Base-by-base conservation (phyloP, 1,284 basidiomycete species). In the Ceratobasidium theobromae region DNA sequence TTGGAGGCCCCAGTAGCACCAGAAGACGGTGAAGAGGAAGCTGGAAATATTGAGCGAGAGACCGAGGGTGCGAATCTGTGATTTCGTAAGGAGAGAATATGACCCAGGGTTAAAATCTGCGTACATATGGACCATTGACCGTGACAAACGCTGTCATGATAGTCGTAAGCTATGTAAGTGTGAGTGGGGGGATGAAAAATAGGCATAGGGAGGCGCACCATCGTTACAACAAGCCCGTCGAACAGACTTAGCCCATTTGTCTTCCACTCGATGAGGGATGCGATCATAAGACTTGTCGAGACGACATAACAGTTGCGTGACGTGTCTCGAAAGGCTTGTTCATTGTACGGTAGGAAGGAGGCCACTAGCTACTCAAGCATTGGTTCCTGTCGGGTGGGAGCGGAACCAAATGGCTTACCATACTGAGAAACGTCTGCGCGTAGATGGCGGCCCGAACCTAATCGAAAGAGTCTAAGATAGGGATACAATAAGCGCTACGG, bases 1-100 rank as follows among this genome's bases (percentile, higher is more conserved):
- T 41, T 64, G 58, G 12, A 64, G 48, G 12, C 58, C 58, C 58
- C 58, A 64, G 48, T 64, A 64, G 25, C 32, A 38, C 58, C 58
- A 64, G 21, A 64, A 64, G 12, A 35, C 27, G 16, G 48, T 51
- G 48, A 52, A 64, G 3, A 64, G 4, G 25, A 64, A 23, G 11
- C 48, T 49, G 3, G 58, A 18, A 12, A 64, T 3, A 27, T 64
- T 64, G 16, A 64, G 27, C 18, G 58, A 51, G 9, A 64, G 38
- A 12, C 58, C 58, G 14, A 64, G 49, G 11, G 35, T n/a, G 23
- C 35, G 48, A 43, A 51, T 64, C 58, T 64, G 25, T 43, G 5
- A 12, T 8, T n/a, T 25, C 23, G 28, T 35, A n/a, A 46, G 43
- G 21, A 8, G 9, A 35, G 23, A 48, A 16, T 9, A 1, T 1